These are phyloP conservation scores for Populus hybrid DNA, from an alignment of 441 rosid genomes.

Conservation along the genomic window DNA sequence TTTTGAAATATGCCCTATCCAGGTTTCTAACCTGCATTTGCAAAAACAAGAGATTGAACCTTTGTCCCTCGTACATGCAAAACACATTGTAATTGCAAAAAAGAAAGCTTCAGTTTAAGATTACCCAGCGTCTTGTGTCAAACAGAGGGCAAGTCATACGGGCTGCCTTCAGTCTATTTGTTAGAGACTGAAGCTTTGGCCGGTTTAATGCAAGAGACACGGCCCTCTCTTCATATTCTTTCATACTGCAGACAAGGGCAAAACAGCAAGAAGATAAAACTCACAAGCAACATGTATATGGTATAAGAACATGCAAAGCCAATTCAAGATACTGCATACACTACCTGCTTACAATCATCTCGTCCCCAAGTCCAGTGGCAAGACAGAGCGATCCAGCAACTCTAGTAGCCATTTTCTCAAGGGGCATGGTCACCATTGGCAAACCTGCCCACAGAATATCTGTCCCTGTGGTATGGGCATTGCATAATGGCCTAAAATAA, in stretches of 20 bases:
- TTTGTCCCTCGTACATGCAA: neutral
- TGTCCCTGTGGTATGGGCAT: conserved; percentile 98
- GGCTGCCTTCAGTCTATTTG: conserved; percentile 60
- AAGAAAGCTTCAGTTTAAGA: conserved; percentile 12
- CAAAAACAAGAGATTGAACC: neutral
- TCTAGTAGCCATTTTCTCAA: conserved; percentile 99
- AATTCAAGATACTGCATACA: neutral
- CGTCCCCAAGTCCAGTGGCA: conserved; percentile 97
- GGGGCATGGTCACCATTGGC: conserved; percentile 93
- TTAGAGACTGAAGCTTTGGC: conserved; percentile 70
- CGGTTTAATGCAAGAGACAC: conserved; percentile 77
- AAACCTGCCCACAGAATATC: conserved; percentile 99
- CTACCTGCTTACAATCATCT: conserved; percentile 92
- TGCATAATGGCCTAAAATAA: conserved; percentile 80
- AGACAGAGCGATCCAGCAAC: conserved; percentile 98
- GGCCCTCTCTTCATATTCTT: conserved; percentile 91
- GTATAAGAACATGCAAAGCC: neutral
- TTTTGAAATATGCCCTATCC: conserved; percentile 86
- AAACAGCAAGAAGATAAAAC: neutral
- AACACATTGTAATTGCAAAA: neutral
- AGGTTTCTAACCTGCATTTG: conserved; percentile 76
- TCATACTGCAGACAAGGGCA: conserved; percentile 46
- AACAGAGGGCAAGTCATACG: conserved; percentile 88
- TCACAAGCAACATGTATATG: neutral
- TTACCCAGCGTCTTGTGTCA: conserved; percentile 94